Percentiles rank a stretch among this genome's conserved stretches.
Evolutionary conservation across 257 asterid species (phyloP).

Genomic region (Fraxinus pennsylvanica): DNA sequence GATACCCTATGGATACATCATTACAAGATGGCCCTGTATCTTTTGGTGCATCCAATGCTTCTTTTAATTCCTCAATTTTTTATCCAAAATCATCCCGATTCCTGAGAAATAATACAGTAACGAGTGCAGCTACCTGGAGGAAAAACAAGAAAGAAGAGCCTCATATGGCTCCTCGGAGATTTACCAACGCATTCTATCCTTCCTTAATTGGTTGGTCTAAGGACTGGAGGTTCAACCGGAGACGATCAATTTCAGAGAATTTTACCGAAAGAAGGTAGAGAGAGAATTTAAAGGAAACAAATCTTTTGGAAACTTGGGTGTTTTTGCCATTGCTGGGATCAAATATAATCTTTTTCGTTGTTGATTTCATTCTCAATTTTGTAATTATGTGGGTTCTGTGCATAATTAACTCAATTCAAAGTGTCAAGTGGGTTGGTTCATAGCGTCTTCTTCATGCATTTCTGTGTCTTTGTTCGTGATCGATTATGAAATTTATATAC

Average conservation of each 20-base stretch:
- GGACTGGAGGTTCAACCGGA: slow-evolving; percentile 61
- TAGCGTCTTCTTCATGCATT: not conserved
- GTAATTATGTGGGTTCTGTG: slow-evolving; percentile 17
- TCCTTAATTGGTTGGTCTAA: slow-evolving; percentile 57
- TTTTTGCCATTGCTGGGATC: slow-evolving; percentile 16
- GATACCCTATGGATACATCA: slow-evolving; percentile 44
- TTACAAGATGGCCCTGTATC: slow-evolving; percentile 51
- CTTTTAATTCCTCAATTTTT: slow-evolving; percentile 47
- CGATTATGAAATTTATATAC: not conserved
- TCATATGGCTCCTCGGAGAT: slow-evolving; percentile 51
- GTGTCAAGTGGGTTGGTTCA: slow-evolving; percentile 8
- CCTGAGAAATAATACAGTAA: slow-evolving; percentile 34
- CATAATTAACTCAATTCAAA: slow-evolving; percentile 20
- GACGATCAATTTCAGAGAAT: slow-evolving; percentile 45
- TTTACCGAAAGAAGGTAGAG: slow-evolving; percentile 38
- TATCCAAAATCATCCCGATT: slow-evolving; percentile 50
- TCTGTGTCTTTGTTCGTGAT: not conserved
- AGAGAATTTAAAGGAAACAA: slow-evolving; percentile 7
- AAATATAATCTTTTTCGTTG: slow-evolving; percentile 10
- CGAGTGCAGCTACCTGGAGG: slow-evolving; percentile 43
- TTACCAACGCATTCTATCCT: slow-evolving; percentile 57
- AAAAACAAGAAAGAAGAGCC: slow-evolving; percentile 50
- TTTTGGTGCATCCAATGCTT: slow-evolving; percentile 40
- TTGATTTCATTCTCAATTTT: slow-evolving; percentile 11
- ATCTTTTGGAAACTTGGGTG: slow-evolving; percentile 15